Base-by-base conservation (phyloP, 164 flowering plant species). In the Stephania yunnanensis region DNA sequence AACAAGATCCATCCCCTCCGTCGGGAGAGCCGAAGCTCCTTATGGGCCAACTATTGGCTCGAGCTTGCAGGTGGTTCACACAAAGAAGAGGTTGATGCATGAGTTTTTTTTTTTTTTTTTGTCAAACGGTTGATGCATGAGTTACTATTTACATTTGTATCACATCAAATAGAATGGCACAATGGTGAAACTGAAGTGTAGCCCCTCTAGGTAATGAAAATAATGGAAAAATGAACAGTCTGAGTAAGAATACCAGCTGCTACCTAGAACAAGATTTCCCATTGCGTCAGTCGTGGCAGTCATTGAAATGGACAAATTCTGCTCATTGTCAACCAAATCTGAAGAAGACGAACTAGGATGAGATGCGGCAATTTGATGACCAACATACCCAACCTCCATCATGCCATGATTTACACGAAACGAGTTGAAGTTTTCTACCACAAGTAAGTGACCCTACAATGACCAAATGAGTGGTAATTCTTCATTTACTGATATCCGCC, bases 251-350 rank as follows among this genome's bases (percentile, higher is more conserved):
- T 53, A 65, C 11, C 64, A 20, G 75, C 6, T n/a, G 66, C 74
- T 88, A 91, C 98, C 99, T 50, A 95, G 88, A 74, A 95, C 80
- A 77, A 95, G 92, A 77, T 89, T 90, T 71, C 96, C 99, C 76
- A 68, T 69, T 22, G 81, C 31, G 78, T 93, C 97, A 82, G 81
- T 84, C 17, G 97, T 89, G 71, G 98, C 98, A 46, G 94, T 89
- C 99, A 95, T 95, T 30, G 97, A 93, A 79, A 95, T 77, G 71
- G 96, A 95, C 83, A 88, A 75, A 64, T 61, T 63, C 71, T 85
- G 82, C 25, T 78, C 88, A 53, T 87, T 75, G 65, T 82, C 82
- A 29, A 29, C 68, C 20, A 46, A 69, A 68, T 72, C 84, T 42
- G 80, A 71, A 77, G 82, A 75, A 45, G 86, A 78, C 73, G 70